Evolutionary conservation across 352 stramenopile species (phyloP).

Genomic region (Pythium plurisporium): DNA sequence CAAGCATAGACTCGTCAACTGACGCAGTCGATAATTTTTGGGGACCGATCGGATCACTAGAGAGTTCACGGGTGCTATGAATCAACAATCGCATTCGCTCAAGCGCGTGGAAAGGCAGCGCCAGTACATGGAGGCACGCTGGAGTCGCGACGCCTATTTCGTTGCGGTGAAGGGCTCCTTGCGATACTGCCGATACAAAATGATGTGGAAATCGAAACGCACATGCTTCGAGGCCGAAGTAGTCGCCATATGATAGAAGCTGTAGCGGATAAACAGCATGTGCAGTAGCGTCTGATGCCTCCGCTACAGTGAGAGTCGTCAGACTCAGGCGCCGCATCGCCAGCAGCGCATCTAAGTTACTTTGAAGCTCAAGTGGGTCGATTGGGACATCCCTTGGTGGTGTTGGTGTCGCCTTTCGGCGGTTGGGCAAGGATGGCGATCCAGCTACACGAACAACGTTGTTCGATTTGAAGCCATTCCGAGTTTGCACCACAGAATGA

Average conservation of each 20-base stretch:
- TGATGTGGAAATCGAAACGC: constrained; percentile 38
- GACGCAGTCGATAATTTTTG: not conserved
- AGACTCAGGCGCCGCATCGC: constrained; percentile 16
- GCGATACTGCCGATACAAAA: constrained; percentile 29
- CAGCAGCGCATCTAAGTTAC: not conserved
- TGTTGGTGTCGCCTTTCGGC: too few species aligned
- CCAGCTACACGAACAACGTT: not conserved
- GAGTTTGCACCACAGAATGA: constrained; percentile 17
- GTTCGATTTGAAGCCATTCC: constrained; percentile 18
- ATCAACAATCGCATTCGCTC: constrained; percentile 25
- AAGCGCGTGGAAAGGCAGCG: constrained; percentile 28
- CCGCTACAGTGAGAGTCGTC: not conserved
- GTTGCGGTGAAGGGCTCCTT: constrained; percentile 43
- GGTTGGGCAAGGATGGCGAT: too few species aligned
- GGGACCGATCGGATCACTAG: not conserved
- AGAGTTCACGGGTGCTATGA: not conserved
- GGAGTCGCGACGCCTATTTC: constrained; percentile 36
- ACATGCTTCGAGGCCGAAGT: constrained; percentile 44
- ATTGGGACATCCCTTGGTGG: too few species aligned
- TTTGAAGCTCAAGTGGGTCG: not conserved
- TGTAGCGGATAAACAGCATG: constrained; percentile 21
- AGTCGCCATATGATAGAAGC: constrained; percentile 32
- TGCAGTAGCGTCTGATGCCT: not conserved
- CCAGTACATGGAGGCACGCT: constrained; percentile 32
- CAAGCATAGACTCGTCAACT: constrained; percentile 5